Base-by-base conservation (phyloP, 2,329 filamentous ascomycete species). In the Epichloe gansuensis region DNA sequence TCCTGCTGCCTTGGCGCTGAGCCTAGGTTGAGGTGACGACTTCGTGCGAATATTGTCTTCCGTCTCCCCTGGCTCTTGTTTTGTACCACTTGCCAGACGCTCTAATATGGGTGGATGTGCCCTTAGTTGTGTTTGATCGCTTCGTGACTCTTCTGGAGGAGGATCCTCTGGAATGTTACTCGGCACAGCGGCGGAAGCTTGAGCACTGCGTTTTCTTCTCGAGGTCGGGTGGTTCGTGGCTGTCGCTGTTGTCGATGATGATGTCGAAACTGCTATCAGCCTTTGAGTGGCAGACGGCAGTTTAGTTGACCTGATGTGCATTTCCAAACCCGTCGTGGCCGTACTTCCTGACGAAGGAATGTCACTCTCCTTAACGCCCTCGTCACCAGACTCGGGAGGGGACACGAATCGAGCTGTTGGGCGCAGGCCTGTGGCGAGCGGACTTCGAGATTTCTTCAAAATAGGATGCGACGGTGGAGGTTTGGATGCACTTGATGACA, bases 341-440 rank as follows among this genome's bases (percentile, higher is more conserved):
- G 71, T 69, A 57, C 69, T 74, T 23, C 64, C 65, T 5, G 73
- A 72, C 4, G 69, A 73, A 36, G 63, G 64, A n/a, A 67, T 63
- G 27, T 69, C 63, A 51, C 54, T 55, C 8, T 60, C 57, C 39
- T 64, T 58, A 39, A 60, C 64, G 31, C 66, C 66, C 53, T 73
- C 71, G 47, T 71, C 70, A 48, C 70, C 71, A 35, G 75, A 75
- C 34, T 69, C 71, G 35, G 72, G 72, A 2, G 78, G 78, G 15
- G 76, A 77, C 7, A 75, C 72, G 57, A 82, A 82, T n/a, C 78
- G 75, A 51, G 79, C 78, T 8, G 77, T 81, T n/a, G 77, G 78
- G 21, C 75, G 71, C 12, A 76, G 74, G 5, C 76, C 76, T 15
- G 71, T 73, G 21, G 68, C 65, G 34, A 77, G 77, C 52, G 76